Evolutionary conservation across 345 rosid species (phyloP), one percentile per base, ranked within the genome.

Genomic region (Bruguiera parviflora): DNA sequence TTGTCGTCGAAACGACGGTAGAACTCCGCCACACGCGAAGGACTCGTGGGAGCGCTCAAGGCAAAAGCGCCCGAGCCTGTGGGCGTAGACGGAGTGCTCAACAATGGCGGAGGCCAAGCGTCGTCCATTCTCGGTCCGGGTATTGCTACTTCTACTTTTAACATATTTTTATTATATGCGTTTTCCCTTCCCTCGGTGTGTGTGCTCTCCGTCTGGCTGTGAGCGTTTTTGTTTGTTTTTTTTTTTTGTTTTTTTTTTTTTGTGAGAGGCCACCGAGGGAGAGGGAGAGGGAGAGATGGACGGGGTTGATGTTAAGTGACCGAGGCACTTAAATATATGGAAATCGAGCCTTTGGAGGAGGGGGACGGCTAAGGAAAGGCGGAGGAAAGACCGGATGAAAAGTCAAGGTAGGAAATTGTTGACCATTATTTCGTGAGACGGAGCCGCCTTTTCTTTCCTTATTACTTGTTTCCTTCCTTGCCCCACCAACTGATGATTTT

Each of bases 11-110:
- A 84, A 2, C 79, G 84, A 0, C 79, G 65, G 66, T 89, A 88
- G 25, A 89, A 80, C 57, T 86, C 90, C 0, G 90, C 69, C 61
- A 85, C 51, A 5, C 87, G 82, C 1, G 88, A 52, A 31, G 99
- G 99, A 66, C 89, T 91, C 2, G 92, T 73, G 18, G 99, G 99
- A 25, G 96, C 89, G 61, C 96, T 90, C 56, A 84, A 81, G 83
- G 79, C 83, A 71, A 32, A 76, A 0, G 85, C 84, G 3, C 90
- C 86, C 19, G 85, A 86, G 7, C 92, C 78, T 11, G 71, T 75
- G 0, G 95, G 98, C 0, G 97, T 80, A 8, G 96, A 79, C 0
- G 98, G 98, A 63, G 87, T 84, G 31, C 84, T 86, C 61, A 83
- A 72, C 29, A 53, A 74, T 0, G 86, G 83, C 28, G 79, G 32